Percentiles rank a stretch among this genome's conserved stretches.
Conservation (phyloP, 768 basidiomycete genomes). For the Leccinum longicurvipes region DNA sequence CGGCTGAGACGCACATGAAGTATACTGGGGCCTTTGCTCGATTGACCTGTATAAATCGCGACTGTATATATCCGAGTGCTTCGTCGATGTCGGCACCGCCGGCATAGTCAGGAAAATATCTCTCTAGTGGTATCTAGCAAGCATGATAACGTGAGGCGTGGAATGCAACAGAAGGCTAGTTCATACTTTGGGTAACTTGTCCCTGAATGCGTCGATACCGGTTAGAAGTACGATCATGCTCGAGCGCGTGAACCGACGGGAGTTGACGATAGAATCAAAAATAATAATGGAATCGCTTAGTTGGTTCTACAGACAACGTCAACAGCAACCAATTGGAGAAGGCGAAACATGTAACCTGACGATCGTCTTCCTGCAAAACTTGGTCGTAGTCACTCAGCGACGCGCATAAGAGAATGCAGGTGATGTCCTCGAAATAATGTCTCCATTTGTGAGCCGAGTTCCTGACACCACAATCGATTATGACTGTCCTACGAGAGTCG, state of each 20-base stretch:
- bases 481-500: background rate
- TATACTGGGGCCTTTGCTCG: background rate
- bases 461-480: background rate
- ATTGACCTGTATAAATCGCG: background rate
- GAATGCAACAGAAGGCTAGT: background rate
- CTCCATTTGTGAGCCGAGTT: background rate
- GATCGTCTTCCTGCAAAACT: background rate
- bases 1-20: background rate
- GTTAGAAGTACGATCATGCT: constrained; percentile 1
- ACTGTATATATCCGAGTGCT: background rate
- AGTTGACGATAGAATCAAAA: background rate
- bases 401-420: background rate
- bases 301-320: background rate
- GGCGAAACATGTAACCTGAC: background rate
- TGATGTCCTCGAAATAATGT: background rate
- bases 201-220: background rate
- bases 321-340: background rate
- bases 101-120: background rate
- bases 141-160: background rate
- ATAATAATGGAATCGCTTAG: background rate
- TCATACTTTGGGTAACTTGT: constrained; percentile 3
- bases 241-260: background rate
- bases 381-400: constrained; percentile 1
- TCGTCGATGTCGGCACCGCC: background rate
- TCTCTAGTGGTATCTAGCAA: constrained; percentile 1